Evolutionary conservation across 352 stramenopile species (phyloP), one percentile per base, ranked within the genome.

Genomic region (Phytophthora palmivora): DNA sequence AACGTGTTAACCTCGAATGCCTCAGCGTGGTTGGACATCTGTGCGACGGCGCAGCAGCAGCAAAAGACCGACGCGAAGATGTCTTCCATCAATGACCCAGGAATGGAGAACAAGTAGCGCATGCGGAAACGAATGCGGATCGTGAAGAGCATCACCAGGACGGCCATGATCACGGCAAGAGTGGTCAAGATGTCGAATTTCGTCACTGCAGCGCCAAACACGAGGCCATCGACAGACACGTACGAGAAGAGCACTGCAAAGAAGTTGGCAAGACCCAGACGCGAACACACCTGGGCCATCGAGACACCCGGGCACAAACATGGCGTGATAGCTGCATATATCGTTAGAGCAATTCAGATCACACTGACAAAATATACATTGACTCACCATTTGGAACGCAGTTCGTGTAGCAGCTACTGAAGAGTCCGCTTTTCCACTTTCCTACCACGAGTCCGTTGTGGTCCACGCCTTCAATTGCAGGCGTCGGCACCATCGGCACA

Each of bases 81-180:
- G 50, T 87, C 78, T 58, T 87, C 70, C 4, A 72, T 38, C 18
- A 71, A 54, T 8, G 66, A 73, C 5, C 78, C 76, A 1, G 67
- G 76, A 52, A 87, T 83, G 33, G 70, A 80, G 45, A 87, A 85
- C 6, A 87, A 52, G 57, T 76, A 75, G 33, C 81, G 81, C 43
- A 90, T 74, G 24, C 71, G 74, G 47, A 69, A 87, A 14, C 79
- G 79, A 26, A 86, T 69, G n/a, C 73, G 74, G 30, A 72, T 70
- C 19, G 76, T 64, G 34, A 74, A 74, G 34, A 81, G 38, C 34
- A 60, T 37, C 46, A 68, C 63, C 41, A 74, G 16, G 19, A 79
- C 39, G 18, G 16, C 57, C 43, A 66, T 30, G 55, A 86, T 72
- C n/a, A 82, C 62, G 21, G 52, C 48, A 7, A 85, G 58, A 19